These are phyloP conservation scores for Auricularia cornea DNA, from an alignment of 768 basidiomycete species.

Conservation along the genomic window DNA sequence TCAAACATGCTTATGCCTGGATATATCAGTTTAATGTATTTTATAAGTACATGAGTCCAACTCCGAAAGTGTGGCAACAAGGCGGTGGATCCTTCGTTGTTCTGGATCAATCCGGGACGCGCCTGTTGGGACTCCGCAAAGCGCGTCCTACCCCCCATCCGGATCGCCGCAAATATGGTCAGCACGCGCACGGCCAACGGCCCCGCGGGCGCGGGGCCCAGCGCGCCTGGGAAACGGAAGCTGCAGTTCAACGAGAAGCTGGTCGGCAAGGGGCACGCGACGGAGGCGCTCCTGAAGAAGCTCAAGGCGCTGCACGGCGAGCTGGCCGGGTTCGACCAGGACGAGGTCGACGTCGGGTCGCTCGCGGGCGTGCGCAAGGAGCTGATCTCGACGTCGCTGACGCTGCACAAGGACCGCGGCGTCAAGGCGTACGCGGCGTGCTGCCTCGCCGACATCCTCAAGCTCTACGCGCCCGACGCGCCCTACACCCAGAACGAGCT, in stretches of 20 bases:
- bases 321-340: slow-evolving; percentile 81
- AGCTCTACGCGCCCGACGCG: slow-evolving; percentile 93
- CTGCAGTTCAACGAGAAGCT: slow-evolving; percentile 74
- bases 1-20: no score
- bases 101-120: background rate
- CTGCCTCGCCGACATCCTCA: slow-evolving; percentile 88
- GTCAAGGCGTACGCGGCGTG: slow-evolving; percentile 94
- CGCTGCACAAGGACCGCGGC: slow-evolving; percentile 91
- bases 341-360: slow-evolving; percentile 65
- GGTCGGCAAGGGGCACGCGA: slow-evolving; percentile 61
- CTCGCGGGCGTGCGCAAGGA: slow-evolving; percentile 66
- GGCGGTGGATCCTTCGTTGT: no score
- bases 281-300: slow-evolving; percentile 80
- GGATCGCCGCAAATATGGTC: no score
- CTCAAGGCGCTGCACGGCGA: slow-evolving; percentile 70
- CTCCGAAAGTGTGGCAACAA: no score
- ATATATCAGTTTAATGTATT: no score
- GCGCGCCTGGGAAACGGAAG: slow-evolving; percentile 8
- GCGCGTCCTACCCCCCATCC: slow-evolving; percentile 35
- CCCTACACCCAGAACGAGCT: slow-evolving; percentile 87
- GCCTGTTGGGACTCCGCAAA: background rate
- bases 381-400: slow-evolving; percentile 66
- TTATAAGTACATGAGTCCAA: no score
- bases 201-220: slow-evolving; percentile 36
- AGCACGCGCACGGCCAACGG: slow-evolving; percentile 54